Conservation (phyloP, 2,329 filamentous ascomycete species). For the Fusarium poae region DNA sequence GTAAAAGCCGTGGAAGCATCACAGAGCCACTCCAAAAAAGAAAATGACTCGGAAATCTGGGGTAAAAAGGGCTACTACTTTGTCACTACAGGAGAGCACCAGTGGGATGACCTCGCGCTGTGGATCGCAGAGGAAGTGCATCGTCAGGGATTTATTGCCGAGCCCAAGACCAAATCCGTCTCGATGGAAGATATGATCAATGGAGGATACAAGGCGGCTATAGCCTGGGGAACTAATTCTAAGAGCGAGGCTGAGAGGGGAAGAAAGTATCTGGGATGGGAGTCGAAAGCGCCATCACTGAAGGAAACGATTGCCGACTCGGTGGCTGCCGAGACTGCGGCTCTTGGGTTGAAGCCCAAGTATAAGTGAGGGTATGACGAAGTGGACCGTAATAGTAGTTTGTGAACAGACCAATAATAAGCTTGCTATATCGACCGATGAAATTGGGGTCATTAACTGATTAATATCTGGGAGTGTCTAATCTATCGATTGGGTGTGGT, state of each 20-base stretch:
- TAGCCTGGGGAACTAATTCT: slow-evolving; percentile 58
- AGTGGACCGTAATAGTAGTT: background rate
- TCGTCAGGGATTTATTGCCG: slow-evolving; percentile 52
- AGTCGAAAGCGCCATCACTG: slow-evolving; percentile 54
- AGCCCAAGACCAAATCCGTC: slow-evolving; percentile 47
- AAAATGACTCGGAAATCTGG: slow-evolving; percentile 71
- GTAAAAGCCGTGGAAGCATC: slow-evolving; percentile 62
- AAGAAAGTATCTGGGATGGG: slow-evolving; percentile 62
- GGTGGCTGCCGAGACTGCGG: slow-evolving; percentile 57
- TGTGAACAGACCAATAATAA: background rate
- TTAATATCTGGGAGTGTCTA: background rate
- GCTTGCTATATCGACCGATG: background rate
- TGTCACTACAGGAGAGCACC: slow-evolving; percentile 64
- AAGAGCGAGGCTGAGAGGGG: slow-evolving; percentile 59
- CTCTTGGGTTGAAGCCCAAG: slow-evolving; percentile 52
- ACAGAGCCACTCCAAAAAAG: slow-evolving; percentile 67
- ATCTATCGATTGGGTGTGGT: background rate
- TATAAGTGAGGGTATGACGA: slow-evolving; percentile 30
- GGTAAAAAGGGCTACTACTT: slow-evolving; percentile 75
- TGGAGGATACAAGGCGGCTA: slow-evolving; percentile 45
- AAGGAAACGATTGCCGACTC: slow-evolving; percentile 56
- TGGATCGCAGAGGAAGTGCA: slow-evolving; percentile 67
- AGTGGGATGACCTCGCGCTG: slow-evolving; percentile 71
- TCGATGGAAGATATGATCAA: slow-evolving; percentile 49
- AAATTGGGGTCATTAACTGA: background rate